Percentiles rank a stretch among this genome's conserved stretches.
phyloP scores from a whole-genome alignment of 2,329 filamentous ascomycete species.

The Neoascochyta sp. region DNA sequence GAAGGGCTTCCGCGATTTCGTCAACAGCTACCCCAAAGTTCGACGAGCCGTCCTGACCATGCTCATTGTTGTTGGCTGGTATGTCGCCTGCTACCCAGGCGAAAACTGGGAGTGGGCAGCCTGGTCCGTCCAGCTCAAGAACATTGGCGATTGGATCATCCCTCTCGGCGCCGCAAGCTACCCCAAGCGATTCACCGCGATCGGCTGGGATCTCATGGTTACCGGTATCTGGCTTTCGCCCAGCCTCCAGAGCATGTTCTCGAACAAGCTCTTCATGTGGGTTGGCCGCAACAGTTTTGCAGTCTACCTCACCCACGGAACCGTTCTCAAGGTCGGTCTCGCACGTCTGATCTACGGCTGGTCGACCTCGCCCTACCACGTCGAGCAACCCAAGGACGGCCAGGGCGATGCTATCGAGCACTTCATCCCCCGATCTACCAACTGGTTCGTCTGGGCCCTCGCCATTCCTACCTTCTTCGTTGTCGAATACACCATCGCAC shows the following conservation, averaged over 20 bases:
- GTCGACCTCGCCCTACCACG: conserved; percentile 43
- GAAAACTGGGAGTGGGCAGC: conserved; percentile 49
- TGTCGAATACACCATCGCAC: conserved; percentile 48
- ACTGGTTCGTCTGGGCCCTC: conserved; percentile 39
- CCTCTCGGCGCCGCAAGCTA: conserved; percentile 47
- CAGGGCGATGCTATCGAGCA: conserved; percentile 38
- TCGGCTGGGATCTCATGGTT: conserved; percentile 49
- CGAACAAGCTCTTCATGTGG: conserved; percentile 51
- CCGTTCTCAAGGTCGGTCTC: conserved; percentile 50
- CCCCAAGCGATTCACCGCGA: conserved; percentile 43
- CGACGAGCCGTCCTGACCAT: conserved; percentile 40
- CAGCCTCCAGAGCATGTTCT: conserved; percentile 47
- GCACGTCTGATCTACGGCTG: conserved; percentile 54
- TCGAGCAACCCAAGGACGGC: conserved; percentile 39
- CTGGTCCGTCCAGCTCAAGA: conserved; percentile 48
- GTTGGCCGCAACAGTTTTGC: conserved; percentile 55
- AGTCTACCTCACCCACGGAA: conserved; percentile 55
- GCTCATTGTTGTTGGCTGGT: conserved; percentile 45
- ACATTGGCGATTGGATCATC: conserved; percentile 45
- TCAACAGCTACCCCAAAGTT: conserved; percentile 36
- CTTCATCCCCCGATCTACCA: conserved; percentile 42
- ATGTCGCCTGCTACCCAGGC: conserved; percentile 50
- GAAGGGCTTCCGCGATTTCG: conserved; percentile 45
- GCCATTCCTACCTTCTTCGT: conserved; percentile 48
- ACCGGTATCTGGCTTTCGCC: conserved; percentile 52